These are phyloP conservation scores for Lagenaria siceraria DNA, from an alignment of 306 rosid genomes.

Conservation along the genomic window DNA sequence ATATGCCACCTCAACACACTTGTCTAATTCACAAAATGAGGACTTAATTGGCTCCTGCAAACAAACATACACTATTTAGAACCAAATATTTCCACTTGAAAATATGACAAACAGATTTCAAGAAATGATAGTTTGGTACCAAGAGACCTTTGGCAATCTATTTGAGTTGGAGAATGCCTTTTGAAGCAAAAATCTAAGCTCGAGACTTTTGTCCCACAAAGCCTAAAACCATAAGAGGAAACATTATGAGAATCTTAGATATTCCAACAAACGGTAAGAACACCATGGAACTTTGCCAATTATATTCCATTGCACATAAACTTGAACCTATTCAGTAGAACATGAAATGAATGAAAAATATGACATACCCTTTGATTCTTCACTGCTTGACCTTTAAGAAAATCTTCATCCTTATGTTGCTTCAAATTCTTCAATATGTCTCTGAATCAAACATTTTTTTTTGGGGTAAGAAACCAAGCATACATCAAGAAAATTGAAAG, in stretches of 20 bases:
- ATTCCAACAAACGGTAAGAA: neutral
- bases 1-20: slow-evolving; percentile 47
- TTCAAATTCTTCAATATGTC: slow-evolving; percentile 60
- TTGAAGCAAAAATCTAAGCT: slow-evolving; percentile 73
- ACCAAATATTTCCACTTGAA: neutral
- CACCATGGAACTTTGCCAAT: neutral
- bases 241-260: neutral
- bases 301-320: neutral
- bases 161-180: slow-evolving; percentile 71
- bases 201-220: slow-evolving; percentile 86
- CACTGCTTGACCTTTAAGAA: slow-evolving; percentile 78
- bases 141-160: slow-evolving; percentile 73
- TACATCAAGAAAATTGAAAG: no score
- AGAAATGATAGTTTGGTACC: slow-evolving; percentile 2
- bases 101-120: neutral
- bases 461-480: no score
- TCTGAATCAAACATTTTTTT: slow-evolving; percentile 18
- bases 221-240: slow-evolving; percentile 29
- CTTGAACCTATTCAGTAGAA: neutral
- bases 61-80: slow-evolving; percentile 4
- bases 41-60: slow-evolving; percentile 67
- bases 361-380: slow-evolving; percentile 66
- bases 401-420: slow-evolving; percentile 72
- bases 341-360: neutral
- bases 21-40: slow-evolving; percentile 44